Conservation (phyloP, 78 protist genomes). For the Chrysochromulina parva region DNA sequence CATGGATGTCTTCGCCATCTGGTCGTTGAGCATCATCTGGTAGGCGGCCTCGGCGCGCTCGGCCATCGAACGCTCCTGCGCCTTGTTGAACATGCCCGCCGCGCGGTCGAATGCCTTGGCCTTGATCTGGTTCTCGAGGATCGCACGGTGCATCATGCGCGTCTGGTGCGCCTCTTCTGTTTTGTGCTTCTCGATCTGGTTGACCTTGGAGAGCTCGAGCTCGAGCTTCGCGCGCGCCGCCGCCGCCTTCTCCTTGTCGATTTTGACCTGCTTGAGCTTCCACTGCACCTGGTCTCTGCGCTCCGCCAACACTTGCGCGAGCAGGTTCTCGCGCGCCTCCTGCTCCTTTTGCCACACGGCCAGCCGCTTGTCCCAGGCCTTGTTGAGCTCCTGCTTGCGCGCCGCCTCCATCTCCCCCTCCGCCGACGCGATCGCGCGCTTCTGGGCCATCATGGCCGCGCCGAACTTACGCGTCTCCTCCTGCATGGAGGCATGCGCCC, state of each 20-base stretch:
- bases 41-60: constrained; percentile 15
- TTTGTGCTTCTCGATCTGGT: not conserved
- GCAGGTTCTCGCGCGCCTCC: constrained; percentile 8
- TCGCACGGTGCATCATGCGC: not conserved
- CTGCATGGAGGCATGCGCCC: not conserved
- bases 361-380: not conserved
- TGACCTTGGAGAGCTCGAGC: not conserved
- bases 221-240: not conserved
- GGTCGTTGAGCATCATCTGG: not conserved
- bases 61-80: not conserved
- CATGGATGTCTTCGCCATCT: not conserved
- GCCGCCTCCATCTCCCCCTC: not conserved
- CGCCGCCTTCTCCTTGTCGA: not conserved
- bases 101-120: not conserved
- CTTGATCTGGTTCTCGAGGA: not conserved
- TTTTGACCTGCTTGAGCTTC: not conserved
- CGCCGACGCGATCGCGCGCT: not conserved
- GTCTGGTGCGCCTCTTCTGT: not conserved
- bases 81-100: not conserved
- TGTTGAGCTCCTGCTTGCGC: not conserved
- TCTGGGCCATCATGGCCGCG: not conserved
- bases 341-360: not conserved
- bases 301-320: not conserved
- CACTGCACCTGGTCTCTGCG: not conserved
- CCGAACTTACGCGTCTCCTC: not conserved